Percentiles rank a stretch among this genome's conserved stretches.
phyloP scores from a whole-genome alignment of 306 rosid genomes.

The Mimosa bimucronata region DNA sequence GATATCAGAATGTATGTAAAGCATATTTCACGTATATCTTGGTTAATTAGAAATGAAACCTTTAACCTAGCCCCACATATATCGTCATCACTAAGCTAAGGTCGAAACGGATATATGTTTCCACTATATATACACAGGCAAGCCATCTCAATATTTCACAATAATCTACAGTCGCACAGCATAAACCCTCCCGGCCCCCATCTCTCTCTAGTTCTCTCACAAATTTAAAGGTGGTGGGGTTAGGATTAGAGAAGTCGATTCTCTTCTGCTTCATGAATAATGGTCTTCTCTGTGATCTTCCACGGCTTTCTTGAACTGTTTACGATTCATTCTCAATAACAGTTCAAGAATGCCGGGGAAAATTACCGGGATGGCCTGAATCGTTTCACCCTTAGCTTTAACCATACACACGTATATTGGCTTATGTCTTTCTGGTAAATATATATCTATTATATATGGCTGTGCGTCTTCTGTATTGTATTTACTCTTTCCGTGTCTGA shows the following conservation, averaged over 20 bases:
- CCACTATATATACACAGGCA: not conserved
- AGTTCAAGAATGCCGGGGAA: constrained; percentile 9
- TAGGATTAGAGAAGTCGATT: not conserved
- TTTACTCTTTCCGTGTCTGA: not conserved
- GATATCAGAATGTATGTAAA: no score
- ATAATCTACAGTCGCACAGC: not conserved
- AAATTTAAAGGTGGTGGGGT: not conserved
- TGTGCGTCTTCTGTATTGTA: not conserved
- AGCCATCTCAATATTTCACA: not conserved
- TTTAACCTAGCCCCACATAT: not conserved
- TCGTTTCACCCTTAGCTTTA: not conserved
- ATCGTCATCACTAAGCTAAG: not conserved
- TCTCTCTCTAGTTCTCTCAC: not conserved
- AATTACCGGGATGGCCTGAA: not conserved
- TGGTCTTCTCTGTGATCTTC: constrained; percentile 16
- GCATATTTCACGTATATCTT: no score
- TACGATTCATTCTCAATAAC: not conserved
- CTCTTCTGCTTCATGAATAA: not conserved
- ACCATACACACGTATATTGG: no score
- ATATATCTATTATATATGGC: no score
- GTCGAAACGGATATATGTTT: not conserved
- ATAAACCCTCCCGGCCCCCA: not conserved
- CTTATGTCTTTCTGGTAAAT: not conserved
- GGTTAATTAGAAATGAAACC: not conserved
- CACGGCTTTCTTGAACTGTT: constrained; percentile 25